These are phyloP conservation scores for Leccinum pachyderme DNA, from an alignment of 1,284 basidiomycete species.

Conservation along the genomic window DNA sequence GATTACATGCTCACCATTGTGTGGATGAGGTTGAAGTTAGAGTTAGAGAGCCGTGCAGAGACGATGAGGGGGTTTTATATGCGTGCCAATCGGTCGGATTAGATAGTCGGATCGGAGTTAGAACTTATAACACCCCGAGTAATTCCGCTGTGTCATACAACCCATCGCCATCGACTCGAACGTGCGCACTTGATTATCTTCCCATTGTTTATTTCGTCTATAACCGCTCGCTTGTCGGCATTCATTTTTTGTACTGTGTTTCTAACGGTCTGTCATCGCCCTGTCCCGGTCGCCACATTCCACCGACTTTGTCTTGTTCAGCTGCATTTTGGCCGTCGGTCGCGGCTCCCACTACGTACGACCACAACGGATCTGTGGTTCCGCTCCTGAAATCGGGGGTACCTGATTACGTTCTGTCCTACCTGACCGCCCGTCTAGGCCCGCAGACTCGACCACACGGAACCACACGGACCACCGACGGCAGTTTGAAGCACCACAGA, in stretches of 20 bases:
- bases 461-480: neutral
- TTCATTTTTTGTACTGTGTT: neutral
- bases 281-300: constrained; percentile 4
- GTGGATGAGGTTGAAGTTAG: constrained; percentile 3
- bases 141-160: neutral
- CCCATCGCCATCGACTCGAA: constrained; percentile 8
- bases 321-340: neutral
- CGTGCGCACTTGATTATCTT: constrained; percentile 6
- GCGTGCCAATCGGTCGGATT: constrained; percentile 5
- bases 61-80: constrained; percentile 21
- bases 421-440: neutral
- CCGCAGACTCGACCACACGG: neutral
- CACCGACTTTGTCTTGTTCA: constrained; percentile 1
- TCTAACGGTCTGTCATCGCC: too few relatives aligned
- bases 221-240: neutral
- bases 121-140: constrained; percentile 8
- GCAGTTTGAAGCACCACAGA: neutral
- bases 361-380: neutral
- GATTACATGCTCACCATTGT: constrained; percentile 24
- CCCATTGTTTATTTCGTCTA: neutral
- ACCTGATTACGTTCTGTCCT: neutral
- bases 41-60: constrained; percentile 2
- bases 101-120: constrained; percentile 31
- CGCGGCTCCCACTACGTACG: neutral
- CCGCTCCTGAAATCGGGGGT: neutral